A percentile compares a stretch with the other conserved stretches of the same genome.
These are phyloP conservation scores for Thalassiosira profunda DNA, from an alignment of 108 stramenopile genomes.

Conservation along the genomic window DNA sequence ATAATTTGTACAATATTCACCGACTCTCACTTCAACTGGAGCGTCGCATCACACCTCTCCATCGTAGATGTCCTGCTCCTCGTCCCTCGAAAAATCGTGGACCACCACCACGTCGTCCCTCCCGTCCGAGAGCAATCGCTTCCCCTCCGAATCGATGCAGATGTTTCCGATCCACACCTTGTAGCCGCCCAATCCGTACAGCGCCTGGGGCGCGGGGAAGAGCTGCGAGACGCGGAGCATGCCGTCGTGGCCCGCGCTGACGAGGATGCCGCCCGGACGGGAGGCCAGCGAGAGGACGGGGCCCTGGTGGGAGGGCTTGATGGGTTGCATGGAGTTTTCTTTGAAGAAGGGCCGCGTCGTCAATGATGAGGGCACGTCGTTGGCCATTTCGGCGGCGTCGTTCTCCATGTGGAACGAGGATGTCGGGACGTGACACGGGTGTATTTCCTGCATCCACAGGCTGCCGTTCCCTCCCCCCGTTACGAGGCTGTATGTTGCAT, in stretches of 20 bases:
- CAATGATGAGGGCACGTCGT: neutral
- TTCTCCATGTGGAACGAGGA: too few species aligned
- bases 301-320: constrained; percentile 57
- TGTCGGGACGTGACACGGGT: constrained; percentile 9
- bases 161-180: constrained; percentile 52
- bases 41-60: too few species aligned
- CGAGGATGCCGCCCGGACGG: constrained; percentile 60
- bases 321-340: constrained; percentile 3
- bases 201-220: constrained; percentile 5
- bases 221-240: constrained; percentile 54
- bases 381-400: neutral
- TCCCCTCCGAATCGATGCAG: constrained; percentile 43
- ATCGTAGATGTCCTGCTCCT: constrained; percentile 5
- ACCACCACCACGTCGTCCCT: constrained; percentile 47
- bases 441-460: constrained; percentile 31
- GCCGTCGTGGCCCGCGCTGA: constrained; percentile 72
- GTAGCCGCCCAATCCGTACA: constrained; percentile 44
- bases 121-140: constrained; percentile 41
- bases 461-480: constrained; percentile 50
- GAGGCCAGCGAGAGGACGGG: constrained; percentile 51
- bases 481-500: constrained; percentile 16
- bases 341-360: neutral
- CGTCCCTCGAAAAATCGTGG: constrained; percentile 40
- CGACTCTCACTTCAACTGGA: too few species aligned
- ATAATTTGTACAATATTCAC: too few species aligned